Evolutionary conservation across 148 eudicot genomes (phyloP), one percentile per base, ranked within the genome.

Genomic region (Beta vulgaris): DNA sequence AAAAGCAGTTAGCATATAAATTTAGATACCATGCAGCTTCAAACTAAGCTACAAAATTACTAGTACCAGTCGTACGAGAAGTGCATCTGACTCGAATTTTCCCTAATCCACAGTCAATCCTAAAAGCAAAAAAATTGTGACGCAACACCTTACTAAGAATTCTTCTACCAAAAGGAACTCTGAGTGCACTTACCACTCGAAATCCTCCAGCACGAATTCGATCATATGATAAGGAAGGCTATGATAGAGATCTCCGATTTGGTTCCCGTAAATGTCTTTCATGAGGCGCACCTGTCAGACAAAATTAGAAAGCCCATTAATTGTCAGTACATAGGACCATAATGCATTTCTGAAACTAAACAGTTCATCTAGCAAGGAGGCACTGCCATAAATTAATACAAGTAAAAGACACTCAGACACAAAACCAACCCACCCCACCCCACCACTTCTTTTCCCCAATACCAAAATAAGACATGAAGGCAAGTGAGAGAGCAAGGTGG

Each of bases 141-240:
- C 21, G 36, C 16, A 32, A 35, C 39, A 32, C 46, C 14, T 55
- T 21, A 44, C 12, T 14, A n/a, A 73, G 34, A 12, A 34, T 25
- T 19, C 34, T 25, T 32, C 19, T 51, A 37, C 42, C 4, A 9
- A 23, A 40, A 48, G 43, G 51, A 75, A 61, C 57, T 44, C 29
- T 29, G 32, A 53, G 55, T 23, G 49, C 46, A 74, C 91, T 59
- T 83, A 93, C 98, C 97, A 85, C 77, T 92, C 91, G 76, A 84
- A 87, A 80, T 91, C 92, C 40, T 89, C 92, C 71, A 92, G 78
- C 71, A 89, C 86, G 81, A 94, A 94, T 82, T 94, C 97, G 77
- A 92, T 76, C 97, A 92, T 90, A 79, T 92, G 92, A 76, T 86
- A 89, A 31, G 97, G 97, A 75, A 94, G 89, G 88, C 97, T 92